phyloP scores from a whole-genome alignment of 2,329 filamentous ascomycete genomes.

The Talaromyces sp. region DNA sequence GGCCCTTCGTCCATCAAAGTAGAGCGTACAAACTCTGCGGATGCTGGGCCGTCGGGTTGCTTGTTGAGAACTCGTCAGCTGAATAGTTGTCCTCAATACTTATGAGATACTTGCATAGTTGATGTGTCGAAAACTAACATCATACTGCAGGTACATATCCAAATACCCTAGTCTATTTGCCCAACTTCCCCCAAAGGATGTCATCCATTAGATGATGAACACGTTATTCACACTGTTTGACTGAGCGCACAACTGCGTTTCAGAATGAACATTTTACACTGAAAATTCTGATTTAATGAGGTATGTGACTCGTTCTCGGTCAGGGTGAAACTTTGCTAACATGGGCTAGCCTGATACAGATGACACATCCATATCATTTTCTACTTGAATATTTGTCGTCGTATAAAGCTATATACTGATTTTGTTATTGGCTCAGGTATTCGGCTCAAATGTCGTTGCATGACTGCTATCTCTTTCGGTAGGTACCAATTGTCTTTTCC shows the following conservation, averaged over 20 bases:
- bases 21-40: constrained; percentile 63
- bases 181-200: constrained; percentile 21
- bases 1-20: constrained; percentile 49
- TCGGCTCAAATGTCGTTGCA: neutral
- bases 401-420: constrained; percentile 6
- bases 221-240: constrained; percentile 70
- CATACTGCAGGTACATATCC: constrained; percentile 7
- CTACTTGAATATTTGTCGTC: neutral
- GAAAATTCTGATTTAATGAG: constrained; percentile 72
- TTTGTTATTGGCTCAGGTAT: constrained; percentile 2
- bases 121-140: constrained; percentile 5
- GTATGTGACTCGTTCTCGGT: constrained; percentile 28
- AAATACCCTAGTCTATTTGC: too few species aligned
- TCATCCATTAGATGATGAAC: constrained; percentile 58
- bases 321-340: constrained; percentile 18
- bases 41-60: constrained; percentile 51
- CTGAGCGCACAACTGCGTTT: constrained; percentile 47
- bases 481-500: neutral
- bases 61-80: constrained; percentile 69
- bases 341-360: constrained; percentile 37
- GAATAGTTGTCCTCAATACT: constrained; percentile 33
- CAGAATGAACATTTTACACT: constrained; percentile 59
- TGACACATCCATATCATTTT: constrained; percentile 29
- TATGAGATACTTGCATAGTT: neutral
- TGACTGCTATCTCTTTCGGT: neutral